phyloP scores from a whole-genome alignment of 2,329 filamentous ascomycete genomes.

The Didymella pinodella region DNA sequence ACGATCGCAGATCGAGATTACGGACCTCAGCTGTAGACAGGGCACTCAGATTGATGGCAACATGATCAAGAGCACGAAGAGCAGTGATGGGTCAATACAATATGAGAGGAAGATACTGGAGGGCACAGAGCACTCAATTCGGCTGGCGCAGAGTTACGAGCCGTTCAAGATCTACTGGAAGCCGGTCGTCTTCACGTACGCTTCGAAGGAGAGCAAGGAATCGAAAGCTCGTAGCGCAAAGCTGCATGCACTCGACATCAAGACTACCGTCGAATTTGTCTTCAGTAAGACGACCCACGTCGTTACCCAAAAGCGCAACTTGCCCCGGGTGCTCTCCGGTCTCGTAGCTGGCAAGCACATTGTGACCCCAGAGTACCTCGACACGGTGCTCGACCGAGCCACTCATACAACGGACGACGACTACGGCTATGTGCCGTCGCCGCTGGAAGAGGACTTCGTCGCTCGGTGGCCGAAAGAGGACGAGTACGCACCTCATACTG shows the following conservation, averaged over 20 bases:
- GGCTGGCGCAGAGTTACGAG: slow-evolving; percentile 74
- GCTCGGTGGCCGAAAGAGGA: slow-evolving; percentile 78
- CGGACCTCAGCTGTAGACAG: slow-evolving; percentile 80
- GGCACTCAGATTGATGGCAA: slow-evolving; percentile 81
- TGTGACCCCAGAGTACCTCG: slow-evolving; percentile 75
- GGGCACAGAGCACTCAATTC: slow-evolving; percentile 66
- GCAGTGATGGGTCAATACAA: slow-evolving; percentile 41
- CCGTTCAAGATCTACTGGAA: slow-evolving; percentile 78
- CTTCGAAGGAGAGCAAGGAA: slow-evolving; percentile 71
- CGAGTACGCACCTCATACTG: slow-evolving; percentile 74
- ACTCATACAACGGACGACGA: slow-evolving; percentile 46
- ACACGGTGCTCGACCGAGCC: slow-evolving; percentile 72
- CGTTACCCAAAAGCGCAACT: slow-evolving; percentile 88
- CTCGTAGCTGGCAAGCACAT: slow-evolving; percentile 82
- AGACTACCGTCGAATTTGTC: slow-evolving; percentile 77
- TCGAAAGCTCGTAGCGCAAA: slow-evolving; percentile 61
- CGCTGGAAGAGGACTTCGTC: slow-evolving; percentile 82
- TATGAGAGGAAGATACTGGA: slow-evolving; percentile 38
- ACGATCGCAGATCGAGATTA: slow-evolving; percentile 75
- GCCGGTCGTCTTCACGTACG: slow-evolving; percentile 82
- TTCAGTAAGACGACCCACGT: slow-evolving; percentile 81
- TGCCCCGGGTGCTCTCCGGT: slow-evolving; percentile 84
- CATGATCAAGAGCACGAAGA: slow-evolving; percentile 67
- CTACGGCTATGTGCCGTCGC: slow-evolving; percentile 61
- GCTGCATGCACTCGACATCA: slow-evolving; percentile 88